Evolutionary conservation across 2,329 filamentous ascomycete genomes (phyloP).

Genomic region (Fusarium cicatricum): DNA sequence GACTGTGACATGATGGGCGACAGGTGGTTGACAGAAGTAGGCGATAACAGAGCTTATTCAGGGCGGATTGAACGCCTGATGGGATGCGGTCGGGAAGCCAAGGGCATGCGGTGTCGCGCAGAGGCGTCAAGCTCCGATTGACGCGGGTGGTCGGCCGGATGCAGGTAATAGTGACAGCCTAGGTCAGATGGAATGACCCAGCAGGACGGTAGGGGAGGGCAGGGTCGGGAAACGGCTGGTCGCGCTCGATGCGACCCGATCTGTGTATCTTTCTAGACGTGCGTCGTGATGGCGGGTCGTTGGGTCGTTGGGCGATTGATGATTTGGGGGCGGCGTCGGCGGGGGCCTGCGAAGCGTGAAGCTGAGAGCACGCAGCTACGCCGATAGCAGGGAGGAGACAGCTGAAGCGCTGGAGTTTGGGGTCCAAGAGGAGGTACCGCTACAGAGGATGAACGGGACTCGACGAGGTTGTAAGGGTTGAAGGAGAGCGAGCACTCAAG

Average conservation of each 20-base stretch:
- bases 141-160: constrained; percentile 23
- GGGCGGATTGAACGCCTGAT: constrained; percentile 21
- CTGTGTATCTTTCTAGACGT: constrained; percentile 28
- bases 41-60: constrained; percentile 16
- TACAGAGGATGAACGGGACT: constrained; percentile 6
- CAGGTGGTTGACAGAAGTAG: neutral
- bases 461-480: constrained; percentile 18
- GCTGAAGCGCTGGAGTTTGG: neutral
- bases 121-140: constrained; percentile 18
- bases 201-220: constrained; percentile 5
- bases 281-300: constrained; percentile 19
- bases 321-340: constrained; percentile 36
- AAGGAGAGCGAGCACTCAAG: constrained; percentile 20
- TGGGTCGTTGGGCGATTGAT: constrained; percentile 28
- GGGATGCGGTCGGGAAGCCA: constrained; percentile 18
- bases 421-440: constrained; percentile 3
- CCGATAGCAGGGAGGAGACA: constrained; percentile 16
- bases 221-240: constrained; percentile 35
- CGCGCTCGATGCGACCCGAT: constrained; percentile 46
- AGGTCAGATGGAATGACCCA: too few species aligned
- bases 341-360: constrained; percentile 23
- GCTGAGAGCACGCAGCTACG: constrained; percentile 20
- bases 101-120: constrained; percentile 30
- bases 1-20: constrained; percentile 74
- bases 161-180: constrained; percentile 27